phyloP scores from a whole-genome alignment of 768 basidiomycete species.

The Paxillus ammoniavirescens region DNA sequence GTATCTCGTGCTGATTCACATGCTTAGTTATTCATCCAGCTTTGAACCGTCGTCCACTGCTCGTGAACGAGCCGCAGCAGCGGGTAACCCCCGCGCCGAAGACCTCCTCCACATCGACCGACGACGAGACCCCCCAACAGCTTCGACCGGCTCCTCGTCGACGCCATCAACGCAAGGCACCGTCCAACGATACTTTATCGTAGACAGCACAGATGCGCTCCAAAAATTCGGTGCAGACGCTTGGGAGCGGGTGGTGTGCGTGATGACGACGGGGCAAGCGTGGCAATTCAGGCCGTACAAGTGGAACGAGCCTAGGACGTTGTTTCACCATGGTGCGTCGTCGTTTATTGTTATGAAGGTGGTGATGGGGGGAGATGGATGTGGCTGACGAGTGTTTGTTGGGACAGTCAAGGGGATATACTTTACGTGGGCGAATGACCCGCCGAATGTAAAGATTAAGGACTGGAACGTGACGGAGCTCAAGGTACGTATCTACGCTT shows the following conservation, averaged over 20 bases:
- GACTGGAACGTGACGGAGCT: slow-evolving; percentile 98
- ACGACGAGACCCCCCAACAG: slow-evolving; percentile 53
- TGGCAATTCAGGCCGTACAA: slow-evolving; percentile 99
- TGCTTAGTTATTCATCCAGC: slow-evolving; percentile 27
- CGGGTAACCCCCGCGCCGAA: slow-evolving; percentile 73
- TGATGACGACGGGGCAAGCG: slow-evolving; percentile 96
- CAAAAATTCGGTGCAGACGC: slow-evolving; percentile 90
- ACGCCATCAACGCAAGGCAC: slow-evolving; percentile 24
- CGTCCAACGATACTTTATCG: slow-evolving; percentile 74
- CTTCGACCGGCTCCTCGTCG: slow-evolving; percentile 11
- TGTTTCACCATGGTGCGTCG: slow-evolving; percentile 87
- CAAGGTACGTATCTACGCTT: slow-evolving; percentile 51
- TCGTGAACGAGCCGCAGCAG: slow-evolving; percentile 60
- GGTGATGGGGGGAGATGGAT: not conserved
- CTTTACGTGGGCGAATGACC: slow-evolving; percentile 92
- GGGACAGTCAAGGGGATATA: slow-evolving; percentile 88
- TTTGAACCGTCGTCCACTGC: slow-evolving; percentile 80
- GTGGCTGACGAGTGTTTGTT: not conserved
- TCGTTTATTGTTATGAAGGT: slow-evolving; percentile 7
- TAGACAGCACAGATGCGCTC: slow-evolving; percentile 91
- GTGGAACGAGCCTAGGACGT: slow-evolving; percentile 88
- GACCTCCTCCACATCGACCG: slow-evolving; percentile 89
- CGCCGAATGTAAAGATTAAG: slow-evolving; percentile 82
- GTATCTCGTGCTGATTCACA: not conserved
- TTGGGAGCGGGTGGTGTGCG: slow-evolving; percentile 96